Percentiles rank a stretch among this genome's conserved stretches.
Conservation (phyloP, 306 rosid species). For the Lathyrus sativus region DNA sequence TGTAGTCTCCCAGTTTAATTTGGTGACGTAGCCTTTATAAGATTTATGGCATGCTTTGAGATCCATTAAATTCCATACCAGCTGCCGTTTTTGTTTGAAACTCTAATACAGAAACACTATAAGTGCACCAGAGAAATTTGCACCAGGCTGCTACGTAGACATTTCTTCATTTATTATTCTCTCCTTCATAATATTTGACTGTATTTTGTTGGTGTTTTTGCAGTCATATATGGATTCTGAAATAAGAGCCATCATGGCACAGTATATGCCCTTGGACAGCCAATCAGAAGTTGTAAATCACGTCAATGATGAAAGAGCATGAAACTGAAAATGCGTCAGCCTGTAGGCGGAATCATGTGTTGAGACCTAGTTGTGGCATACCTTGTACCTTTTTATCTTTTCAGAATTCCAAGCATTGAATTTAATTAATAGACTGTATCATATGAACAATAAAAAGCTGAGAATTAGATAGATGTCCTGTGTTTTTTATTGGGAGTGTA, state of each 20-base stretch:
- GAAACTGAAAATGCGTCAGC: constrained; percentile 33
- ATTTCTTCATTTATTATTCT: neutral
- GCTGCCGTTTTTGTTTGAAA: constrained; percentile 3
- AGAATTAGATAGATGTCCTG: constrained; percentile 42
- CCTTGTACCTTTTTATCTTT: constrained; percentile 40
- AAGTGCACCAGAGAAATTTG: neutral
- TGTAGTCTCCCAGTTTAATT: constrained; percentile 24
- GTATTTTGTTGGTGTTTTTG: constrained; percentile 40
- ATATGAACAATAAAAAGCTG: constrained; percentile 45
- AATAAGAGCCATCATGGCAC: constrained; percentile 99
- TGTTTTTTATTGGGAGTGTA: constrained; percentile 44
- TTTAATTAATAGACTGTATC: constrained; percentile 49
- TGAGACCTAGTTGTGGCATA: constrained; percentile 46
- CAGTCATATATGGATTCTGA: constrained; percentile 99
- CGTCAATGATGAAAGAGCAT: constrained; percentile 60
- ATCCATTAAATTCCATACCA: constrained; percentile 22
- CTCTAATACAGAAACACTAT: constrained; percentile 1
- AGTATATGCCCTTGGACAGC: constrained; percentile 98
- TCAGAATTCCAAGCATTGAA: constrained; percentile 52
- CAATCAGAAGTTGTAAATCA: constrained; percentile 81
- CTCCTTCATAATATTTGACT: constrained; percentile 3
- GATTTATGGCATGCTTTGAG: neutral
- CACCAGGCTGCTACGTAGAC: neutral
- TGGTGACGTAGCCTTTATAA: constrained; percentile 16
- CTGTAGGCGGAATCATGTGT: constrained; percentile 31